Evolutionary conservation across 768 basidiomycete genomes (phyloP).

Genomic region (Imleria badia): DNA sequence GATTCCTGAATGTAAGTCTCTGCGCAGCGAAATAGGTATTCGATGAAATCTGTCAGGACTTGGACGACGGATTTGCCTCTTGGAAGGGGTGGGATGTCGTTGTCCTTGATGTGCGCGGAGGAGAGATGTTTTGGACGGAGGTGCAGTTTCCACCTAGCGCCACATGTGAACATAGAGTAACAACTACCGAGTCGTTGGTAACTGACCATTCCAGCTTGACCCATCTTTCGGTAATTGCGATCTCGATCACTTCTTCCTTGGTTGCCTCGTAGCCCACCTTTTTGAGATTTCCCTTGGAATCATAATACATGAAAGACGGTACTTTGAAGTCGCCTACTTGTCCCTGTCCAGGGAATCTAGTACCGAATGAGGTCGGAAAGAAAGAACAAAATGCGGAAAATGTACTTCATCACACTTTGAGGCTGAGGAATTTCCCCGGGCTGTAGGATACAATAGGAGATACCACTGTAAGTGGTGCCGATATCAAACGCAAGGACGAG

Average conservation of each 20-base stretch:
- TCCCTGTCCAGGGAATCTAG: constrained; percentile 40
- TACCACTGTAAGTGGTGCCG: constrained; percentile 38
- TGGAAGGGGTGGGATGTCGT: constrained; percentile 41
- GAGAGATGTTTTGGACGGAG: constrained; percentile 34
- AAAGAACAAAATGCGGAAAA: no score
- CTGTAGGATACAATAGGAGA: constrained; percentile 39
- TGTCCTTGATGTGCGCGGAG: constrained; percentile 24
- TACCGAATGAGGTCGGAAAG: not conserved
- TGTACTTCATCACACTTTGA: constrained; percentile 20
- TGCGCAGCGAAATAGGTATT: constrained; percentile 44
- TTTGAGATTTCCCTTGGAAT: constrained; percentile 34
- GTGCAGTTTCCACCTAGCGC: constrained; percentile 37
- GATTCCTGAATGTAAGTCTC: constrained; percentile 44
- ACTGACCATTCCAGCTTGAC: constrained; percentile 43
- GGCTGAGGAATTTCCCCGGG: constrained; percentile 30
- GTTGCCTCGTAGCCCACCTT: constrained; percentile 44
- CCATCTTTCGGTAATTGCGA: constrained; percentile 41
- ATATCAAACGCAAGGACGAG: constrained; percentile 39
- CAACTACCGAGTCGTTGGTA: not conserved
- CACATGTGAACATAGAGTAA: not conserved
- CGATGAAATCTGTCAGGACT: constrained; percentile 46
- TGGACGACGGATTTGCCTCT: constrained; percentile 34
- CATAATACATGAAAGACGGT: constrained; percentile 47
- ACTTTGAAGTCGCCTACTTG: constrained; percentile 42
- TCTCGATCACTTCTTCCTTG: constrained; percentile 33